phyloP scores from a whole-genome alignment of 306 rosid species.

The Abrus pulchellus region DNA sequence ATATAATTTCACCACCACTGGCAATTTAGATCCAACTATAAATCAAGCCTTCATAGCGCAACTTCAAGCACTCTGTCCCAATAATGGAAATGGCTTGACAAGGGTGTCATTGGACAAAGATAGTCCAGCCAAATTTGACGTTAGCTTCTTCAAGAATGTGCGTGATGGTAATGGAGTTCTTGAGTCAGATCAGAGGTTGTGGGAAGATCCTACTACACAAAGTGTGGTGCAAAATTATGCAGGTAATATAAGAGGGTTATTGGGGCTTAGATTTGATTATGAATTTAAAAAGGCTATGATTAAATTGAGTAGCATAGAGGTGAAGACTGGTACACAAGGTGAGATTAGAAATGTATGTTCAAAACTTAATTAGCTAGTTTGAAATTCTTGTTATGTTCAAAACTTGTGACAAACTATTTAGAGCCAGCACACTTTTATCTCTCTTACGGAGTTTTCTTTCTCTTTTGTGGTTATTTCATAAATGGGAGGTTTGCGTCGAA shows the following conservation, averaged over 20 bases:
- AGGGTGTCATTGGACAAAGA: slow-evolving; percentile 58
- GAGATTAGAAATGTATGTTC: slow-evolving; percentile 70
- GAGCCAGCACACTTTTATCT: too few relatives aligned
- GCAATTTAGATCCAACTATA: slow-evolving; percentile 70
- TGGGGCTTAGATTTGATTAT: slow-evolving; percentile 61
- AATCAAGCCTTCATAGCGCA: slow-evolving; percentile 51
- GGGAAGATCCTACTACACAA: slow-evolving; percentile 57
- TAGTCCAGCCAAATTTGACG: slow-evolving; percentile 62
- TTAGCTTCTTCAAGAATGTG: slow-evolving; percentile 69
- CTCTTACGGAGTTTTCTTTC: not conserved
- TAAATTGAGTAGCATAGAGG: slow-evolving; percentile 69
- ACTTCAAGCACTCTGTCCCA: slow-evolving; percentile 57
- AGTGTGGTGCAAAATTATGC: slow-evolving; percentile 65
- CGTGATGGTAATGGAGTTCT: slow-evolving; percentile 67
- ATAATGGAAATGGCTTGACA: slow-evolving; percentile 58
- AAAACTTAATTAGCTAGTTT: slow-evolving; percentile 49
- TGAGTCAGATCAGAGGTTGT: slow-evolving; percentile 79
- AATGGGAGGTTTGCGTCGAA: not conserved
- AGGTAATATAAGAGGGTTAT: slow-evolving; percentile 60
- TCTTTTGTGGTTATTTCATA: not conserved
- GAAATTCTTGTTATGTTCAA: not conserved
- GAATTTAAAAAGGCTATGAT: slow-evolving; percentile 78
- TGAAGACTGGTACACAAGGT: slow-evolving; percentile 67
- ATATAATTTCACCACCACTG: slow-evolving; percentile 63
- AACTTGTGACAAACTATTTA: not conserved